phyloP scores from a whole-genome alignment of 192 early-diverging fungal species.

The Rhizoclosmatium sp. region DNA sequence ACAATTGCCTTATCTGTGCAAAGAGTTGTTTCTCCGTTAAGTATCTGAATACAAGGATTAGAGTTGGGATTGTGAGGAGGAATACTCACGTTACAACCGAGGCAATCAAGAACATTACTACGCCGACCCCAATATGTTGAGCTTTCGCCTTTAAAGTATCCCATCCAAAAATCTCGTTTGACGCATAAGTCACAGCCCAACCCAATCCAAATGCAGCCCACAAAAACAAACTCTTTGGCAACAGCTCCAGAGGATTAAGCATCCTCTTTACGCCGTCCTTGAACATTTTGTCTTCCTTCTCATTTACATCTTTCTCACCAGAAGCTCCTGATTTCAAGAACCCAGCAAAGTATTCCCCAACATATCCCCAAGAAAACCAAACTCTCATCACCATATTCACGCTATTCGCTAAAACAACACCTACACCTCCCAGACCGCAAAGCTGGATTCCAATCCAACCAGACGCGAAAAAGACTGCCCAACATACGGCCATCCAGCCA shows the following conservation, averaged over 20 bases:
- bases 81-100: conserved; percentile 56
- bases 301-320: neutral
- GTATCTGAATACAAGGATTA: conserved; percentile 31
- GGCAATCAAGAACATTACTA: conserved; percentile 45
- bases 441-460: conserved; percentile 52
- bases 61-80: neutral
- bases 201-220: conserved; percentile 54
- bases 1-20: conserved; percentile 28
- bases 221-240: conserved; percentile 51
- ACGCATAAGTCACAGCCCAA: conserved; percentile 61
- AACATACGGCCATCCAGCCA: conserved; percentile 79
- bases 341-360: conserved; percentile 61
- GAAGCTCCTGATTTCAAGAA: neutral
- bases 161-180: conserved; percentile 68
- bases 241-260: conserved; percentile 38
- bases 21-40: conserved; percentile 35
- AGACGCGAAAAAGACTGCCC: conserved; percentile 68
- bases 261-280: neutral
- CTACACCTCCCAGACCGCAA: conserved; percentile 71
- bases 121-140: conserved; percentile 66
- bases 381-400: conserved; percentile 85
- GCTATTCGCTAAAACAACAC: conserved; percentile 87
- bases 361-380: conserved; percentile 72
- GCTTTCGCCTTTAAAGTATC: conserved; percentile 53
- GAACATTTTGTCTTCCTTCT: neutral